phyloP scores from a whole-genome alignment of 768 basidiomycete genomes.

The Leccinellum rugosiceps region DNA sequence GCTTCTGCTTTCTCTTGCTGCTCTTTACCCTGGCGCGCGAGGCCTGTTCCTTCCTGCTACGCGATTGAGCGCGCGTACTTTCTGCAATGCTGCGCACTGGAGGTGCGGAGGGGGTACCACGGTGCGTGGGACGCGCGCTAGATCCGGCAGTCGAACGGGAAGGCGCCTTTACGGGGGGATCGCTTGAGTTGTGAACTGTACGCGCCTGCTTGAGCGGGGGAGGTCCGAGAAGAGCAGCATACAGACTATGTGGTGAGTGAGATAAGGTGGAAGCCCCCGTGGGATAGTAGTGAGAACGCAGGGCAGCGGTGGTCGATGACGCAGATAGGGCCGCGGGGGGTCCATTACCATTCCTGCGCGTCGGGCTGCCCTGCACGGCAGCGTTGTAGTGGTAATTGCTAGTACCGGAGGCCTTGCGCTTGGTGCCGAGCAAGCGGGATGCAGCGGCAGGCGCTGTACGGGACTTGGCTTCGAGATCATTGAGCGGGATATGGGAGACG shows the following conservation, averaged over 20 bases:
- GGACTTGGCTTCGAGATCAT: conserved; percentile 67
- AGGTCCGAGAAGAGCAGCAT: conserved; percentile 70
- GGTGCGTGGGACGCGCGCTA: conserved; percentile 21
- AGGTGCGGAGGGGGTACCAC: conserved; percentile 9
- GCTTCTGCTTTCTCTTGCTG: conserved; percentile 51
- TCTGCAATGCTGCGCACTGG: conserved; percentile 44
- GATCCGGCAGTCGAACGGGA: conserved; percentile 34
- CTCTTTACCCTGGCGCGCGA: conserved; percentile 35
- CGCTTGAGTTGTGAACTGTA: conserved; percentile 72
- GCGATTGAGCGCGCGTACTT: conserved; percentile 44
- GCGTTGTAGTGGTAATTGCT: conserved; percentile 52
- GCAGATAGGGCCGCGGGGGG: conserved; percentile 33
- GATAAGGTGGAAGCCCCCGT: conserved; percentile 34
- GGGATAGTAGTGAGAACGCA: conserved; percentile 45
- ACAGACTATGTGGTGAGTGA: conserved; percentile 57
- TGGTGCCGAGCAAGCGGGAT: conserved; percentile 54
- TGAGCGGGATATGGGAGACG: conserved; percentile 58
- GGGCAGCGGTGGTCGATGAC: conserved; percentile 27
- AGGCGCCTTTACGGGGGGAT: conserved; percentile 60
- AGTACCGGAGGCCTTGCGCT: conserved; percentile 46
- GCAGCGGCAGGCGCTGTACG: conserved; percentile 42
- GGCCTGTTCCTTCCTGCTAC: conserved; percentile 40
- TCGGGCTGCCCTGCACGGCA: conserved; percentile 42
- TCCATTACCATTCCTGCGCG: conserved; percentile 44
- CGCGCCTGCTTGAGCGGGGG: conserved; percentile 74